Percentiles rank a stretch among this genome's conserved stretches.
Conservation (phyloP, 179 eudicot species). For the Nepenthes alata region DNA sequence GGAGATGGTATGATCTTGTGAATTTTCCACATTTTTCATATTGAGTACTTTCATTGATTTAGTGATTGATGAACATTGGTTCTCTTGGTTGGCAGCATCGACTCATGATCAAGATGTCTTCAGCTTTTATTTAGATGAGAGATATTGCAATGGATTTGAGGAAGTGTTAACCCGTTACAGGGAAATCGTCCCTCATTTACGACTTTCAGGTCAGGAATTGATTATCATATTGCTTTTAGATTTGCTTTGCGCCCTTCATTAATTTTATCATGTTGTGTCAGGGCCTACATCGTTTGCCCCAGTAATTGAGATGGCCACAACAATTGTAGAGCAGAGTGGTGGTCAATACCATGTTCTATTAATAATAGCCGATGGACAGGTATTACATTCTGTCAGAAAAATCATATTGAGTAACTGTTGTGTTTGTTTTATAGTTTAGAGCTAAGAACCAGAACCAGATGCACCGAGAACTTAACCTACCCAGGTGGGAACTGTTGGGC, state of each 20-base stretch:
- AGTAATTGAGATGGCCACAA: conserved; percentile 80
- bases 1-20: conserved; percentile 9
- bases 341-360: conserved; percentile 94
- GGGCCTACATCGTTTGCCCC: conserved; percentile 99
- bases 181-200: conserved; percentile 9
- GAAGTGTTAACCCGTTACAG: conserved; percentile 12
- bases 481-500: too few relatives aligned
- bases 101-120: conserved; percentile 15
- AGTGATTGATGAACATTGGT: background rate
- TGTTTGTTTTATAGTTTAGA: too few relatives aligned
- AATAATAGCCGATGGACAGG: conserved; percentile 99
- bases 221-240: background rate
- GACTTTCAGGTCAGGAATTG: conserved; percentile 6
- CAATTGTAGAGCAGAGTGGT: conserved; percentile 88
- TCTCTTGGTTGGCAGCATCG: conserved; percentile 8
- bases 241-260: background rate
- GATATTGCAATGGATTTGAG: conserved; percentile 12
- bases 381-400: conserved; percentile 9
- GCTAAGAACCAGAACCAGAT: too few relatives aligned
- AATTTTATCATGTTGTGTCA: conserved; percentile 10
- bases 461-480: too few relatives aligned
- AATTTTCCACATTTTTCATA: background rate
- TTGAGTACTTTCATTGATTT: background rate
- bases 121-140: conserved; percentile 6
- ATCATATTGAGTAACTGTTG: too few relatives aligned